Evolutionary conservation across 371 early-diverging fungal species (phyloP).

Genomic region (Mucor saturninus): DNA sequence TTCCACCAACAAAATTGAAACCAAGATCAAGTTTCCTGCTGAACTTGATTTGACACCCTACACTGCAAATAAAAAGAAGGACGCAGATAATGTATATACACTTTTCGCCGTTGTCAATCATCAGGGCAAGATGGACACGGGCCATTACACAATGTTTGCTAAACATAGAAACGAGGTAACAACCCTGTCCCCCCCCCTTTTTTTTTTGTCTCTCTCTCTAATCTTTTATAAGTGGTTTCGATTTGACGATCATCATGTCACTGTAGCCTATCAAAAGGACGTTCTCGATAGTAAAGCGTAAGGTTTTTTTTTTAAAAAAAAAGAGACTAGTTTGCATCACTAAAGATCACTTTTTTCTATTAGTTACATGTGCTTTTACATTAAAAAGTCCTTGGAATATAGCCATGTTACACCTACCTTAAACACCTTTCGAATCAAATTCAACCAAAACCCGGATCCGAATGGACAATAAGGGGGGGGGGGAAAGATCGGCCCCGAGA

Average conservation of each 20-base stretch:
- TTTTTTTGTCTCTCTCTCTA: neutral
- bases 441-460: too few relatives aligned
- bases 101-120: constrained; percentile 94
- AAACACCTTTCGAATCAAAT: too few relatives aligned
- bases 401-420: neutral
- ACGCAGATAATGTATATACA: constrained; percentile 70
- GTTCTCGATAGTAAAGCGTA: constrained; percentile 82
- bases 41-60: constrained; percentile 93
- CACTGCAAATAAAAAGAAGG: constrained; percentile 60
- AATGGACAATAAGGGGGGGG: neutral
- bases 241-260: constrained; percentile 89
- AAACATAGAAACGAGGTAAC: constrained; percentile 76
- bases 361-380: constrained; percentile 92
- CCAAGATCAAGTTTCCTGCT: constrained; percentile 84
- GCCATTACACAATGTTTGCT: constrained; percentile 91
- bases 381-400: constrained; percentile 72
- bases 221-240: constrained; percentile 76
- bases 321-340: too few relatives aligned
- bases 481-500: constrained; percentile 10
- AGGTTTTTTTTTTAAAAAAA: constrained; percentile 19
- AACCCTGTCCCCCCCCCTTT: too few relatives aligned
- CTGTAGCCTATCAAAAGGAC: constrained; percentile 71
- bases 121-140: constrained; percentile 88
- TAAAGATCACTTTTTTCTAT: constrained; percentile 7
- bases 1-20: constrained; percentile 82